These are phyloP conservation scores for Aspergillus avenaceus DNA, from an alignment of 495 filamentous ascomycete genomes.

Conservation along the genomic window DNA sequence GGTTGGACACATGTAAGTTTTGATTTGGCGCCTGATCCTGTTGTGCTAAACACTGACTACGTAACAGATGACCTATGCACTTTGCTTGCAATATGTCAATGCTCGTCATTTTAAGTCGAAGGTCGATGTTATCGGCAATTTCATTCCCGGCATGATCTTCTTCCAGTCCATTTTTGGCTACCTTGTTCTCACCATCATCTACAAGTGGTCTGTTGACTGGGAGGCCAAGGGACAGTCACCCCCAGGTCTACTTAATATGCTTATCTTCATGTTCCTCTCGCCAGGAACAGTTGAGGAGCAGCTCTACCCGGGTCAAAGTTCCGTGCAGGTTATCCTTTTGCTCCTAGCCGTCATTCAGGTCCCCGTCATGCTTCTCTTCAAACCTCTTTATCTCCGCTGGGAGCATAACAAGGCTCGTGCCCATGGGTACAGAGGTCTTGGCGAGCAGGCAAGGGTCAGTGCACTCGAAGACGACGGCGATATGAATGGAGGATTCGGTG, in stretches of 20 bases:
- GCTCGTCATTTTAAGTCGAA: slow-evolving; percentile 89
- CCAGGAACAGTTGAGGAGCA: slow-evolving; percentile 70
- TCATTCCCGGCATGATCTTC: slow-evolving; percentile 97
- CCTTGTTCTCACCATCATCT: slow-evolving; percentile 86
- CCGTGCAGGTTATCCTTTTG: slow-evolving; percentile 74
- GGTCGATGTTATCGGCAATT: slow-evolving; percentile 95
- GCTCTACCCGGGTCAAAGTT: slow-evolving; percentile 72
- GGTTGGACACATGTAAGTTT: slow-evolving; percentile 80
- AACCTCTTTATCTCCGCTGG: slow-evolving; percentile 87
- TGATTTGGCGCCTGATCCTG: too few relatives aligned
- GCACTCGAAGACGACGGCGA: slow-evolving; percentile 77
- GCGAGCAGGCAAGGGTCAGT: slow-evolving; percentile 79
- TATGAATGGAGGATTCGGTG: slow-evolving; percentile 38
- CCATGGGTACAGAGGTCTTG: slow-evolving; percentile 86
- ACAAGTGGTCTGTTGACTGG: slow-evolving; percentile 97
- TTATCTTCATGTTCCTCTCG: slow-evolving; percentile 98
- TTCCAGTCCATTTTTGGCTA: slow-evolving; percentile 99
- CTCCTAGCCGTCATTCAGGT: slow-evolving; percentile 82
- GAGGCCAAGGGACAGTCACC: slow-evolving; percentile 56
- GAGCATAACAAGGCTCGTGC: slow-evolving; percentile 88
- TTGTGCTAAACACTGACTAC: too few relatives aligned
- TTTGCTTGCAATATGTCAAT: slow-evolving; percentile 90
- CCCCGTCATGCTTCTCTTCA: slow-evolving; percentile 86
- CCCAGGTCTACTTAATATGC: slow-evolving; percentile 92
- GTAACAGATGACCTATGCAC: slow-evolving; percentile 87